phyloP scores from a whole-genome alignment of 2,329 filamentous ascomycete species.

The Alternaria arborescens region DNA sequence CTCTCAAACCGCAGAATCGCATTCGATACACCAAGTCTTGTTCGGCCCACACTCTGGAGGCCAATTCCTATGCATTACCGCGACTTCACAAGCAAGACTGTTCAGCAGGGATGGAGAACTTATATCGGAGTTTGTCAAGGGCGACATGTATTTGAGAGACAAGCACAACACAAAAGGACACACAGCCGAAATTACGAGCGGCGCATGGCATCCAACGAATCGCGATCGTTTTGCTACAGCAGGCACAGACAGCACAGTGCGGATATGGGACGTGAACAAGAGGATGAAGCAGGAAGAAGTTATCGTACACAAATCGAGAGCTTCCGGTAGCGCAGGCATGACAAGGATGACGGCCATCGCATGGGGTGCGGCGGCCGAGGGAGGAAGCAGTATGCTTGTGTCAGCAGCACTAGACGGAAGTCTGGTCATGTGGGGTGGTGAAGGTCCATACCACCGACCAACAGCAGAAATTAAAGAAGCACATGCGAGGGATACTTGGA shows the following conservation, averaged over 20 bases:
- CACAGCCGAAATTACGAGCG: slow-evolving; percentile 87
- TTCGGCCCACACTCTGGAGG: slow-evolving; percentile 85
- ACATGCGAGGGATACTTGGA: slow-evolving; percentile 86
- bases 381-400: slow-evolving; percentile 80
- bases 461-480: slow-evolving; percentile 84
- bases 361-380: slow-evolving; percentile 80
- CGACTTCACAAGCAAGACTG: slow-evolving; percentile 88
- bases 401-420: slow-evolving; percentile 88
- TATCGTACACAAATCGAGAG: slow-evolving; percentile 92
- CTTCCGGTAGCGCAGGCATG: slow-evolving; percentile 85
- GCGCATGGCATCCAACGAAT: slow-evolving; percentile 89
- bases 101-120: slow-evolving; percentile 88
- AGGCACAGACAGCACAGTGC: slow-evolving; percentile 91
- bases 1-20: slow-evolving; percentile 77
- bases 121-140: slow-evolving; percentile 89
- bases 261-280: slow-evolving; percentile 97
- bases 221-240: slow-evolving; percentile 87
- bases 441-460: slow-evolving; percentile 85
- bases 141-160: slow-evolving; percentile 97
- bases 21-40: slow-evolving; percentile 84
- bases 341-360: slow-evolving; percentile 93
- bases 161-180: slow-evolving; percentile 99
- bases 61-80: slow-evolving; percentile 85
- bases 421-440: slow-evolving; percentile 88
- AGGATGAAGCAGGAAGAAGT: slow-evolving; percentile 90